Evolutionary conservation across 2,329 filamentous ascomycete species (phyloP), one percentile per base, ranked within the genome.

Genomic region (Westerdykella ornata): DNA sequence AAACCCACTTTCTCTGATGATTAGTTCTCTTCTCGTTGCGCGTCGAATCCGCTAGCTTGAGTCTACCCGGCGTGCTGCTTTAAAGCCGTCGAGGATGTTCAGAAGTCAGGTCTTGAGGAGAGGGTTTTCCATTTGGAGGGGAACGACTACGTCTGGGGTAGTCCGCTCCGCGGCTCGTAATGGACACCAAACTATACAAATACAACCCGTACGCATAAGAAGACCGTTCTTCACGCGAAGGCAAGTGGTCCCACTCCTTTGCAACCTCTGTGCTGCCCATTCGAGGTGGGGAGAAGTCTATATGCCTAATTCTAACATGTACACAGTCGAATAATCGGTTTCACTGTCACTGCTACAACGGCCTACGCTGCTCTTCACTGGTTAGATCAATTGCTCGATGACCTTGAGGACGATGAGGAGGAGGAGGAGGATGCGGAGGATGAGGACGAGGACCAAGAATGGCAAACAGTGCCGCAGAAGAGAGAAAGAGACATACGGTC

Each of bases 201-300:
- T 66, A 35, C 62, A 70, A 44, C 55, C 60, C 15, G 69, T 73
- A 31, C 68, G 65, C 47, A 65, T 73, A 51, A 53, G 48, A 34
- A 56, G 49, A 35, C 67, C 60, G 15, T 54, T 65, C 28, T 58
- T 68, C 37, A 63, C 58, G 13, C 54, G 52, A 43, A 59, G 55
- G 63, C 64, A 38, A 44, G 59, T 54, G 35, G 26, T 16, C 41
- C 37, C 39, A 42, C 26, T 17, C 40, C 18, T 22, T 16, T 16
- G n/a, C 15, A 26, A 11, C 22, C 12, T 26, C 22, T 26, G 22
- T 26, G 22, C 8, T 9, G 7, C 4, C 7, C 22, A 11, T 26
- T 26, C 22, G 22, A 26, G 22, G 22, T 26, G 22, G 22, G 12
- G 12, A 9, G 8, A 26, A 4, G 22, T 26, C 16, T 15, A 36